phyloP scores from a whole-genome alignment of 345 rosid genomes.

The Rhizophora apiculata region DNA sequence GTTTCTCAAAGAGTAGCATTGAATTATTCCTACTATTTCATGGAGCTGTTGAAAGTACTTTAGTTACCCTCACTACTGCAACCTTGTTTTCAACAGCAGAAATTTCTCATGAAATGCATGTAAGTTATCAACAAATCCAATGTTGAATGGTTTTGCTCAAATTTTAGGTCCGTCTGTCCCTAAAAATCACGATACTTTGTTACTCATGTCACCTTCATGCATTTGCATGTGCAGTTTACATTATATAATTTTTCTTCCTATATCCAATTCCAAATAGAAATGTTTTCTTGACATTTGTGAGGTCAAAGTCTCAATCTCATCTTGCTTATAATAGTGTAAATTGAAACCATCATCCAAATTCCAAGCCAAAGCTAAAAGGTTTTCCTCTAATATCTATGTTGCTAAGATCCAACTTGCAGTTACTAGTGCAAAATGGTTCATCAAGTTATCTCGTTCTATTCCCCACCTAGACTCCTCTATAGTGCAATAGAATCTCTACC shows the following conservation, averaged over 20 bases:
- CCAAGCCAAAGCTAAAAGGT: background rate
- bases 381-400: too few relatives aligned
- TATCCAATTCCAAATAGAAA: too few relatives aligned
- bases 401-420: too few relatives aligned
- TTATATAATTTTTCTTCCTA: too few relatives aligned
- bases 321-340: background rate
- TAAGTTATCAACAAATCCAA: constrained; percentile 37
- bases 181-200: constrained; percentile 34
- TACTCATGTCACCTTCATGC: constrained; percentile 47
- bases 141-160: constrained; percentile 26
- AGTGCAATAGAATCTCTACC: too few relatives aligned
- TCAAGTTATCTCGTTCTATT: too few relatives aligned
- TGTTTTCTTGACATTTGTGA: too few relatives aligned
- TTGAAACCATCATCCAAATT: constrained; percentile 34
- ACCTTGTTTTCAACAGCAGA: constrained; percentile 5
- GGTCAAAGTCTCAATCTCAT: too few relatives aligned
- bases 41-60: constrained; percentile 2
- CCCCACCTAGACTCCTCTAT: too few relatives aligned
- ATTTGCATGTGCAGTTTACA: constrained; percentile 44
- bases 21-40: background rate
- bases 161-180: constrained; percentile 33
- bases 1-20: too few relatives aligned
- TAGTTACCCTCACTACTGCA: background rate
- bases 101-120: constrained; percentile 9
- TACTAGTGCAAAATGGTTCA: too few relatives aligned